Evolutionary conservation across 2,329 filamentous ascomycete genomes (phyloP).

Genomic region (Fusarium secorum): DNA sequence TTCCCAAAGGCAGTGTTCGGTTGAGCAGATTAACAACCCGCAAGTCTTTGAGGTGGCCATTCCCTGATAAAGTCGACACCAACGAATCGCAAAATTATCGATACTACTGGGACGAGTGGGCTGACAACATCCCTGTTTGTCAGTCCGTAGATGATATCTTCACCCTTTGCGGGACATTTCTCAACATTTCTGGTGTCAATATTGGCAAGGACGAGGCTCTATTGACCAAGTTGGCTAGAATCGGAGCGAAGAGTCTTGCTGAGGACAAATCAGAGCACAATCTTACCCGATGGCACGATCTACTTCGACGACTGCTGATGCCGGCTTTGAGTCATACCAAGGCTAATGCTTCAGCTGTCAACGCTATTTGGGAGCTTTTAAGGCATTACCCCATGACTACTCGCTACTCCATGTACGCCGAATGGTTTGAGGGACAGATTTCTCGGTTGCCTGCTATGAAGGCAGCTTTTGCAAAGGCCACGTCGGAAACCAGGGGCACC

Average conservation of each 20-base stretch:
- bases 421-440: slow-evolving; percentile 85
- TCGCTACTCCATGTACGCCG: slow-evolving; percentile 88
- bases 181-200: slow-evolving; percentile 86
- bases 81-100: slow-evolving; percentile 82
- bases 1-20: slow-evolving; percentile 74
- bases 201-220: slow-evolving; percentile 85
- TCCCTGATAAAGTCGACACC: slow-evolving; percentile 78
- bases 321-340: slow-evolving; percentile 88
- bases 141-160: slow-evolving; percentile 92
- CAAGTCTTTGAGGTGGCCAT: slow-evolving; percentile 82
- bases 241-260: slow-evolving; percentile 78
- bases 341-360: slow-evolving; percentile 82
- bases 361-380: slow-evolving; percentile 86
- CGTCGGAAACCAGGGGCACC: slow-evolving; percentile 80
- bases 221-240: slow-evolving; percentile 82
- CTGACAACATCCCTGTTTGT: slow-evolving; percentile 90
- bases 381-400: slow-evolving; percentile 77
- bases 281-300: slow-evolving; percentile 79
- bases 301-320: slow-evolving; percentile 84
- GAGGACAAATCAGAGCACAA: slow-evolving; percentile 77
- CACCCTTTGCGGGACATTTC: slow-evolving; percentile 80
- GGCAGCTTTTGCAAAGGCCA: slow-evolving; percentile 78
- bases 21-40: slow-evolving; percentile 66
- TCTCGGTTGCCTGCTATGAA: slow-evolving; percentile 81
- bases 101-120: slow-evolving; percentile 98